A percentile compares a stretch with the other conserved stretches of the same genome.
Evolutionary conservation across 1,284 basidiomycete species (phyloP).

Genomic region (Ustilago loliicola): DNA sequence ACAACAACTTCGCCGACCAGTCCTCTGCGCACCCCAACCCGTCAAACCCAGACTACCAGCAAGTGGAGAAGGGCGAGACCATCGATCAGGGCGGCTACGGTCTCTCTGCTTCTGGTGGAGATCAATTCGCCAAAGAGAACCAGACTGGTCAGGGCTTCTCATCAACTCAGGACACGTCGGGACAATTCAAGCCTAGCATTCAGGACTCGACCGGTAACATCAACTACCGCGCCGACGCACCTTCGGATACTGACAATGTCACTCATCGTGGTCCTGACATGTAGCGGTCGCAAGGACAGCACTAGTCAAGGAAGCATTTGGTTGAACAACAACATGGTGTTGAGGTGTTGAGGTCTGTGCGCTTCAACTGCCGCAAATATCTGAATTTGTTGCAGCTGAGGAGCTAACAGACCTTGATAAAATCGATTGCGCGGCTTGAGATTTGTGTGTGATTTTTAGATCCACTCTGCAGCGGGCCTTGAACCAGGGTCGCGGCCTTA

Average conservation of each 20-base stretch:
- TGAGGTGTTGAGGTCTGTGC: constrained; percentile 2
- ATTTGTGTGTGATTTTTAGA: neutral
- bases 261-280: constrained; percentile 30
- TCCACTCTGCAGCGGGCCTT: neutral
- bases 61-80: constrained; percentile 33
- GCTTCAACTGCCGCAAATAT: neutral
- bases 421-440: constrained; percentile 4
- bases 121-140: constrained; percentile 45
- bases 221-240: constrained; percentile 27
- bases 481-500: neutral
- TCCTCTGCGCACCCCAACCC: constrained; percentile 42
- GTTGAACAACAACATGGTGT: too few species aligned
- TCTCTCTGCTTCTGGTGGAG: constrained; percentile 40
- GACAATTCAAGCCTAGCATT: constrained; percentile 45
- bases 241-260: constrained; percentile 21
- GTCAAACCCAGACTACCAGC: constrained; percentile 19
- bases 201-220: constrained; percentile 39
- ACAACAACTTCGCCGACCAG: constrained; percentile 48
- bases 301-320: neutral
- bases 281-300: neutral
- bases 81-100: constrained; percentile 50
- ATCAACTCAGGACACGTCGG: constrained; percentile 22
- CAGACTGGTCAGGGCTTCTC: constrained; percentile 49
- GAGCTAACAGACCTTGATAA: neutral
- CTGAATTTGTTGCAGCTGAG: neutral